Evolutionary conservation across 495 filamentous ascomycete species (phyloP), one percentile per base, ranked within the genome.

Genomic region (Penicillium herquei): DNA sequence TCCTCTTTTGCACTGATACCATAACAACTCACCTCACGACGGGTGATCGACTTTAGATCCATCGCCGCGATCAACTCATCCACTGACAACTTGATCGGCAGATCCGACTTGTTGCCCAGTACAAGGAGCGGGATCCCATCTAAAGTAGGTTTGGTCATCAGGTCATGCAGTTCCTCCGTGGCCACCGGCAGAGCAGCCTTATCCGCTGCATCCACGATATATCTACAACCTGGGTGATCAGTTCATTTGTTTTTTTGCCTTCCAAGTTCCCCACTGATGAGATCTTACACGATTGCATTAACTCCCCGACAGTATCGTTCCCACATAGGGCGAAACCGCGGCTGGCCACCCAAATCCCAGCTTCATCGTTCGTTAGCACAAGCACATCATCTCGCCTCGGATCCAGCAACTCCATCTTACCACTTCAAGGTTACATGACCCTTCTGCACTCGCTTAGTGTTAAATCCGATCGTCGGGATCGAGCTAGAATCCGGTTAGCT

Each of bases 391-490:
- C 21, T 26, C 21, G 21, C 1, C 21, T 26, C 21, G 21, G 21
- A 26, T 26, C 21, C 1, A 26, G 4, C 1, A 26, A 26, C 43
- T 13, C 6, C 17, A 30, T 0, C 73, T 71, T 64, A 90, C 87
- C 93, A 98, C 79, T 97, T 98, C 70, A 98, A 79, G 55, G 94
- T 97, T 68, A 98, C 94, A 85, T 98, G 94, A 59, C 94, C 94
- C 66, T 93, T 93, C 75, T 97, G 92, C 59, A 98, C 91, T 56
- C 89, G 86, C 82, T 98, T 98, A 83, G 96, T 96, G 74, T 97
- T 98, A 79, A 98, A 98, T 58, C 94, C 94, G 61, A 98, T 93
- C 11, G 94, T 98, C 48, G 94, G 94, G 64, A 98, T 97, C 49
- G 94, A 96, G 77, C 94, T 98, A 76, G 62, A 70, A 51, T 56